Evolutionary conservation across 1,284 basidiomycete species (phyloP).

Genomic region (Cutaneotrichosporon arboriforme): DNA sequence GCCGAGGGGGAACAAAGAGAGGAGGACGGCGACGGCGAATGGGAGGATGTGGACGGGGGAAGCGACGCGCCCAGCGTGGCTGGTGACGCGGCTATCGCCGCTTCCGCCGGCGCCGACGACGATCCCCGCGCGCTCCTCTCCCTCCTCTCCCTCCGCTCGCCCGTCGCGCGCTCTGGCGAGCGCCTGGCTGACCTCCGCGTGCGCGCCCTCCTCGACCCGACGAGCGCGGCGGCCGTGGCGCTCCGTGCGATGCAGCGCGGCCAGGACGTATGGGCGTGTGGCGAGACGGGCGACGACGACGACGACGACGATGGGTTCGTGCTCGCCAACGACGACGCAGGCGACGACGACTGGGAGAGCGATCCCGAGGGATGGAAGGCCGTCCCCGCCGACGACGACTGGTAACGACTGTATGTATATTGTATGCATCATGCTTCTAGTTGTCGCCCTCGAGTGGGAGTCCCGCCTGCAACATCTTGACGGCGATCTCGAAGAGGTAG

Average conservation of each 20-base stretch:
- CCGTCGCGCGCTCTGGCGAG: constrained; percentile 10
- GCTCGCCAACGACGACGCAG: constrained; percentile 9
- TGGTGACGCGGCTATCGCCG: not conserved
- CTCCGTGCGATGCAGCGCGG: constrained; percentile 29
- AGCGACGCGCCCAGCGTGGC: constrained; percentile 1
- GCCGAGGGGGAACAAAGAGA: not conserved
- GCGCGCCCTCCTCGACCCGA: constrained; percentile 38
- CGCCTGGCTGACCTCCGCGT: constrained; percentile 30
- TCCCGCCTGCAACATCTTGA: constrained; percentile 42
- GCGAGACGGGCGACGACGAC: constrained; percentile 19
- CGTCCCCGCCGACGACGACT: constrained; percentile 20
- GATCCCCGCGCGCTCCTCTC: not conserved
- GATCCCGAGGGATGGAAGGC: constrained; percentile 32
- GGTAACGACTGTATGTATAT: constrained; percentile 6
- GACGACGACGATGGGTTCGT: constrained; percentile 14
- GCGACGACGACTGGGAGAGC: constrained; percentile 33
- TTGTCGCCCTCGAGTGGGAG: constrained; percentile 40
- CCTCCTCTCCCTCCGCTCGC: constrained; percentile 26
- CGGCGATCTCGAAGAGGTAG: constrained; percentile 74
- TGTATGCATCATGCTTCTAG: constrained; percentile 11
- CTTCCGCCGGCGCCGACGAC: too few species aligned
- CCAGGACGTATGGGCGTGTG: constrained; percentile 33
- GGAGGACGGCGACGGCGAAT: not conserved
- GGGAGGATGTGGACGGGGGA: constrained; percentile 1
- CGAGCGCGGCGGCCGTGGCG: constrained; percentile 15